Evolutionary conservation across 768 basidiomycete genomes (phyloP).

Genomic region (Baorangia bicolor): DNA sequence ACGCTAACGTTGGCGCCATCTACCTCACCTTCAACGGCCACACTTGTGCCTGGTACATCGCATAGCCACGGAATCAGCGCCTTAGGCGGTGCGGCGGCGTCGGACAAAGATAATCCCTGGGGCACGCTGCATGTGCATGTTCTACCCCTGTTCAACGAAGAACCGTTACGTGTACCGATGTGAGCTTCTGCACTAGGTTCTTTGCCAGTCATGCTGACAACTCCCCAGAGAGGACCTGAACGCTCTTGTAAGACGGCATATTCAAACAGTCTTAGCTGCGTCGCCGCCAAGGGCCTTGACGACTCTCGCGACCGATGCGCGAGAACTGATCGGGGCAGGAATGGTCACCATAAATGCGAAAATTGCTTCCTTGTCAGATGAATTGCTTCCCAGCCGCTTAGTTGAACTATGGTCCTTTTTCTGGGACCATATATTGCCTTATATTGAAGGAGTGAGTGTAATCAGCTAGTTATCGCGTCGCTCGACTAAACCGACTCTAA

Average conservation of each 20-base stretch:
- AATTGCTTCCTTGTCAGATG: slow-evolving; percentile 72
- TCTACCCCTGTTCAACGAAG: slow-evolving; percentile 88
- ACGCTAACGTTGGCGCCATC: slow-evolving; percentile 43
- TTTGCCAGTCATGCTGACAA: slow-evolving; percentile 9
- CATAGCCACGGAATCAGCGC: slow-evolving; percentile 26
- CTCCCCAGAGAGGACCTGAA: slow-evolving; percentile 83
- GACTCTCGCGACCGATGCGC: slow-evolving; percentile 73
- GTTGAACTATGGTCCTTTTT: slow-evolving; percentile 94
- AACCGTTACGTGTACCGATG: slow-evolving; percentile 84
- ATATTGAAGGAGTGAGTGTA: slow-evolving; percentile 75
- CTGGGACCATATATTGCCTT: slow-evolving; percentile 86
- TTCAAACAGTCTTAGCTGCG: slow-evolving; percentile 68
- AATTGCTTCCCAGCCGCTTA: slow-evolving; percentile 69
- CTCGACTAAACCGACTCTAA: slow-evolving; percentile 23
- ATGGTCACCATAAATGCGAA: slow-evolving; percentile 93
- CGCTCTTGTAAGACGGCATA: slow-evolving; percentile 73
- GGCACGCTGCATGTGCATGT: slow-evolving; percentile 81
- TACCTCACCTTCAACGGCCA: slow-evolving; percentile 36
- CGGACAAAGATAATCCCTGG: slow-evolving; percentile 72
- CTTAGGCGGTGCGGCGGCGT: slow-evolving; percentile 26
- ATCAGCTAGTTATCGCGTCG: not conserved
- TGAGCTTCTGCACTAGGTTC: slow-evolving; percentile 33
- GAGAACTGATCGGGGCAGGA: slow-evolving; percentile 80
- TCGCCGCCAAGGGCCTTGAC: slow-evolving; percentile 72
- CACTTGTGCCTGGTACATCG: slow-evolving; percentile 35